These are phyloP conservation scores for Huntiella savannae DNA, from an alignment of 2,329 filamentous ascomycete species.

Conservation along the genomic window DNA sequence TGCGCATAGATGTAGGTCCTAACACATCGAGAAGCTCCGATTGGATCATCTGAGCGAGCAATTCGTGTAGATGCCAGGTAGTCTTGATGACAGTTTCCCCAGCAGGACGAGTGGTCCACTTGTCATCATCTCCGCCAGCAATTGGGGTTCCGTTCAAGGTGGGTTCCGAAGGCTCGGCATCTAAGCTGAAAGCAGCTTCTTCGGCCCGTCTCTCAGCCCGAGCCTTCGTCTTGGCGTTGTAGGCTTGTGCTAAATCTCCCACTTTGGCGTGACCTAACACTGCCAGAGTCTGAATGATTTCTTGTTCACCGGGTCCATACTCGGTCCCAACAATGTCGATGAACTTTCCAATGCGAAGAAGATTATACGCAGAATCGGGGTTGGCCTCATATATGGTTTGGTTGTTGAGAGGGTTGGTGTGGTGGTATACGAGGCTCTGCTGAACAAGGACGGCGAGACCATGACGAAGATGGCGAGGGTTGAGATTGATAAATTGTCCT, in stretches of 20 bases:
- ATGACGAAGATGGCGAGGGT: constrained; percentile 56
- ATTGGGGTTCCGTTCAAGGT: constrained; percentile 9
- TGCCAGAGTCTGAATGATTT: constrained; percentile 56
- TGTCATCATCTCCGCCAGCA: constrained; percentile 15
- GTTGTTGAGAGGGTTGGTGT: constrained; percentile 34
- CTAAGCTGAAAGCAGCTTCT: constrained; percentile 13
- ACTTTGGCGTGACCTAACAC: constrained; percentile 60
- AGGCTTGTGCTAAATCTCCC: constrained; percentile 48
- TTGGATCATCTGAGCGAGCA: constrained; percentile 36
- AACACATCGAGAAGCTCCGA: constrained; percentile 51
- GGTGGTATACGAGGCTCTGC: constrained; percentile 66
- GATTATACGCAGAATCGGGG: constrained; percentile 56
- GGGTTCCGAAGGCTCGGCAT: constrained; percentile 1
- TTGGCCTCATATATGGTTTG: constrained; percentile 72
- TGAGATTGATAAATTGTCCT: constrained; percentile 51
- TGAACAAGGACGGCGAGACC: constrained; percentile 73
- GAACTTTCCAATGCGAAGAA: constrained; percentile 67
- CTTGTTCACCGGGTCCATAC: constrained; percentile 55
- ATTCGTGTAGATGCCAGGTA: constrained; percentile 28
- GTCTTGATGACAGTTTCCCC: constrained; percentile 23
- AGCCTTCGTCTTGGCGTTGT: constrained; percentile 21
- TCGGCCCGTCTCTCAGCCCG: constrained; percentile 10
- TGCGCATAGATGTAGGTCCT: constrained; percentile 34
- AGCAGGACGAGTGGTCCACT: constrained; percentile 15
- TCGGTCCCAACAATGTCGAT: constrained; percentile 54